A percentile compares a stretch with the other conserved stretches of the same genome.
Conservation (phyloP, 2,329 filamentous ascomycete genomes). For the Cladosporium oxysporum region DNA sequence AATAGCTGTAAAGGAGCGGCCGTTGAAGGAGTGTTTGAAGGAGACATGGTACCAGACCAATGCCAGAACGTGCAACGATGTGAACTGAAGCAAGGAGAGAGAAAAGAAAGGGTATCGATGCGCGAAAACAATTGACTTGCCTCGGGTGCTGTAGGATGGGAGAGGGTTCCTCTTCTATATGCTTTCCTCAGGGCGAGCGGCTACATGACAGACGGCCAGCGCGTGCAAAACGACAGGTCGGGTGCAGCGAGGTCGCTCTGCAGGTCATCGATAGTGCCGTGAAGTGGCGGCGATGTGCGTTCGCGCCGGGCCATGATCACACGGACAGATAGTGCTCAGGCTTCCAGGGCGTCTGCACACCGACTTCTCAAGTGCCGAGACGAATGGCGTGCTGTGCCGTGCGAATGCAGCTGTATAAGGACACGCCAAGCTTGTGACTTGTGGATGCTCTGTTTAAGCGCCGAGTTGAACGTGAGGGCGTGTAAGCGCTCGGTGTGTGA, state of each 20-base stretch:
- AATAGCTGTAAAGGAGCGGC: slow-evolving; percentile 27
- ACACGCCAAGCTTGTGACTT: slow-evolving; percentile 21
- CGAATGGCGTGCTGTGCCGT: slow-evolving; percentile 34
- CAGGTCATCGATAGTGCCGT: slow-evolving; percentile 26
- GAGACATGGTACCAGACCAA: slow-evolving; percentile 27
- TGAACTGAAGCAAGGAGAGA: neutral
- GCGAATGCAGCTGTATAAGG: slow-evolving; percentile 14
- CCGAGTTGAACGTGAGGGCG: slow-evolving; percentile 15
- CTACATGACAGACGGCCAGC: slow-evolving; percentile 7
- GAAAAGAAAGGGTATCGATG: slow-evolving; percentile 19
- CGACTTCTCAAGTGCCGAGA: slow-evolving; percentile 21
- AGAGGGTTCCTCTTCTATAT: slow-evolving; percentile 5
- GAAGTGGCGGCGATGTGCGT: slow-evolving; percentile 8
- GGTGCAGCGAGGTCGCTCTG: slow-evolving; percentile 1
- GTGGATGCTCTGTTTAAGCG: slow-evolving; percentile 24
- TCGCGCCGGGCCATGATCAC: slow-evolving; percentile 25
- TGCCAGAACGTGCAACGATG: neutral
- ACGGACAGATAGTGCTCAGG: slow-evolving; percentile 21
- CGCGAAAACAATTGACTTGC: slow-evolving; percentile 22
- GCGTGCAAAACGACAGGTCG: slow-evolving; percentile 16
- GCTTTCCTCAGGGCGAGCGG: neutral
- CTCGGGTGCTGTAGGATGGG: slow-evolving; percentile 21
- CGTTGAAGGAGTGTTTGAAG: slow-evolving; percentile 18
- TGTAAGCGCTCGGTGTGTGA: slow-evolving; percentile 17
- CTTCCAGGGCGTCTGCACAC: slow-evolving; percentile 11